Percentiles rank a stretch among this genome's conserved stretches.
phyloP scores from a whole-genome alignment of 1,284 basidiomycete species.

The Xerocomus minutiporus region DNA sequence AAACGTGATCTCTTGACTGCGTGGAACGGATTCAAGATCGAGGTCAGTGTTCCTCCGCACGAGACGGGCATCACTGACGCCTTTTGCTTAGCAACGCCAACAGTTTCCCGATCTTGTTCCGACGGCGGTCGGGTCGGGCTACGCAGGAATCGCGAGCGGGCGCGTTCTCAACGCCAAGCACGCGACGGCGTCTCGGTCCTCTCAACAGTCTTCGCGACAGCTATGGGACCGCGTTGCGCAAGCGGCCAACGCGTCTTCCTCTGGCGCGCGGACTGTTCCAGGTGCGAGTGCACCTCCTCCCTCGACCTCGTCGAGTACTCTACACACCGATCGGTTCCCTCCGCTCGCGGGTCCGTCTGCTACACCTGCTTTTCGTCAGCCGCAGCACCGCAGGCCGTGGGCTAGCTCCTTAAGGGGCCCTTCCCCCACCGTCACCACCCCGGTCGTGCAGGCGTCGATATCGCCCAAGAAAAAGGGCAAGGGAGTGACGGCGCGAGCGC shows the following conservation, averaged over 20 bases:
- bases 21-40: slow-evolving; percentile 81
- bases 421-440: slow-evolving; percentile 7
- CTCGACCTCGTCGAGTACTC: slow-evolving; percentile 18
- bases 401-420: slow-evolving; percentile 28
- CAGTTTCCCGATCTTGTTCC: slow-evolving; percentile 80
- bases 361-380: slow-evolving; percentile 27
- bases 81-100: slow-evolving; percentile 59
- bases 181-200: slow-evolving; percentile 56
- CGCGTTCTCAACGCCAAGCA: slow-evolving; percentile 82
- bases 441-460: not conserved
- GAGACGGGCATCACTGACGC: not conserved
- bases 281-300: slow-evolving; percentile 11
- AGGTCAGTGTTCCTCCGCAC: slow-evolving; percentile 43
- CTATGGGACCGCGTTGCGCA: slow-evolving; percentile 87
- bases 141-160: slow-evolving; percentile 74
- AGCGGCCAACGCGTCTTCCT: slow-evolving; percentile 66
- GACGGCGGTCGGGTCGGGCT: slow-evolving; percentile 56
- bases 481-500: slow-evolving; percentile 7
- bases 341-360: slow-evolving; percentile 33
- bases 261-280: slow-evolving; percentile 31
- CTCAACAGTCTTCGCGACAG: slow-evolving; percentile 55
- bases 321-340: slow-evolving; percentile 43
- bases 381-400: slow-evolving; percentile 55
- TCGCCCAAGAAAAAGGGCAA: slow-evolving; percentile 18
- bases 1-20: slow-evolving; percentile 67